phyloP scores from a whole-genome alignment of 768 basidiomycete species.

The Chalciporus chontae region DNA sequence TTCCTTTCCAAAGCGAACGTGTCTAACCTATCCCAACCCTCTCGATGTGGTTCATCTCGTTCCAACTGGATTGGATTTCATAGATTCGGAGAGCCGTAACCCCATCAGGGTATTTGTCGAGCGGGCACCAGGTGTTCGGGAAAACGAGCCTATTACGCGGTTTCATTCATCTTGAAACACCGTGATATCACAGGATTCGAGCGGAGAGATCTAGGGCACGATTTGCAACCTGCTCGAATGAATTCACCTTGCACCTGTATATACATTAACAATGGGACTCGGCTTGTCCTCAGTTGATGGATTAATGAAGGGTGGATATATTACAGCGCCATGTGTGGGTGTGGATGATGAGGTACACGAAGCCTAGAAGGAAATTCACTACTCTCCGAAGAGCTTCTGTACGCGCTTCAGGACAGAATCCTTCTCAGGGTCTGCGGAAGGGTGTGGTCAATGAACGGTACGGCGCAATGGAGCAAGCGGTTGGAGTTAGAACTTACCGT shows the following conservation, averaged over 20 bases:
- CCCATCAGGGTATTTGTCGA: slow-evolving; percentile 70
- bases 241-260: slow-evolving; percentile 18
- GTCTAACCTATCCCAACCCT: neutral
- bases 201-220: slow-evolving; percentile 7
- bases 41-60: slow-evolving; percentile 6
- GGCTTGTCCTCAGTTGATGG: slow-evolving; percentile 18
- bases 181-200: slow-evolving; percentile 9
- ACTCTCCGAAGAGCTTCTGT: slow-evolving; percentile 94
- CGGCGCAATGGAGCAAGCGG: neutral
- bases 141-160: slow-evolving; percentile 68
- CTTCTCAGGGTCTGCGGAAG: slow-evolving; percentile 78
- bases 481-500: slow-evolving; percentile 53
- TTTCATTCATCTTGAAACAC: slow-evolving; percentile 45
- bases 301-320: slow-evolving; percentile 6
- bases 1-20: slow-evolving; percentile 16
- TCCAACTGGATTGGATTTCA: slow-evolving; percentile 8
- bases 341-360: slow-evolving; percentile 12
- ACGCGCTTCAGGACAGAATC: slow-evolving; percentile 96
- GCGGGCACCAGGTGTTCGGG: slow-evolving; percentile 58
- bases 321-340: slow-evolving; percentile 5
- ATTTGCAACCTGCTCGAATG: slow-evolving; percentile 14
- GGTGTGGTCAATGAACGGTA: slow-evolving; percentile 18
- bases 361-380: slow-evolving; percentile 25
- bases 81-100: slow-evolving; percentile 61
- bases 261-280: slow-evolving; percentile 23